Conservation (phyloP, 2,329 filamentous ascomycete genomes). For the Westerdykella sp. region DNA sequence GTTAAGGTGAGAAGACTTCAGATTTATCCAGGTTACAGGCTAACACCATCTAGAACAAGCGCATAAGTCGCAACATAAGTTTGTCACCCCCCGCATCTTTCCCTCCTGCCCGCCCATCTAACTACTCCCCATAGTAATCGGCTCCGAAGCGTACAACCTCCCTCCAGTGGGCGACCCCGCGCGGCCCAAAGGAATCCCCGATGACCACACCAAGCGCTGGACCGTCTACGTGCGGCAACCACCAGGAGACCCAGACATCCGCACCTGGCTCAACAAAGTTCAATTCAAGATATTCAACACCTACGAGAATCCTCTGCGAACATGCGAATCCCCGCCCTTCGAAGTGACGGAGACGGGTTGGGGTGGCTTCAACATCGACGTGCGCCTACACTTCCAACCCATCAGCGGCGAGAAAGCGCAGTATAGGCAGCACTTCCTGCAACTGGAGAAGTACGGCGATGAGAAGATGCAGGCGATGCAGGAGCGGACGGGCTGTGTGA, state of each 20-base stretch:
- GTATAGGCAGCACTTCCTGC: conserved; percentile 88
- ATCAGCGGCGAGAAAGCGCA: conserved; percentile 89
- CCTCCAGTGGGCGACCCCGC: conserved; percentile 63
- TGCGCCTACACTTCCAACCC: conserved; percentile 87
- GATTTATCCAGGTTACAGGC: conserved; percentile 1
- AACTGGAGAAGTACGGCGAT: conserved; percentile 79
- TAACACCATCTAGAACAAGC: conserved; percentile 33
- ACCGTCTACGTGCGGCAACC: conserved; percentile 87
- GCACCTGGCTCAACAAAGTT: conserved; percentile 92
- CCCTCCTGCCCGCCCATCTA: conserved; percentile 5
- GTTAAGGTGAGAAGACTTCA: conserved; percentile 33
- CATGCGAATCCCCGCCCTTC: conserved; percentile 67
- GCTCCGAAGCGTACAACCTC: conserved; percentile 48
- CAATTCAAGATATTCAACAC: conserved; percentile 98
- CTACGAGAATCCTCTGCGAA: conserved; percentile 84
- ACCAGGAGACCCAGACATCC: conserved; percentile 77
- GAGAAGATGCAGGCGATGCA: conserved; percentile 59
- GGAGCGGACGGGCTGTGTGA: conserved; percentile 52
- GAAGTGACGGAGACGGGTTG: conserved; percentile 88
- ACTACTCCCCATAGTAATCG: conserved; percentile 40
- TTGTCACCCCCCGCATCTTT: conserved; percentile 1
- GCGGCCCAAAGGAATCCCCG: conserved; percentile 62
- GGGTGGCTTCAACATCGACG: conserved; percentile 95
- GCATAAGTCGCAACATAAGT: conserved; percentile 38
- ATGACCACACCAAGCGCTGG: conserved; percentile 96